phyloP scores from a whole-genome alignment of 306 rosid genomes.

The Dryas octopetala region DNA sequence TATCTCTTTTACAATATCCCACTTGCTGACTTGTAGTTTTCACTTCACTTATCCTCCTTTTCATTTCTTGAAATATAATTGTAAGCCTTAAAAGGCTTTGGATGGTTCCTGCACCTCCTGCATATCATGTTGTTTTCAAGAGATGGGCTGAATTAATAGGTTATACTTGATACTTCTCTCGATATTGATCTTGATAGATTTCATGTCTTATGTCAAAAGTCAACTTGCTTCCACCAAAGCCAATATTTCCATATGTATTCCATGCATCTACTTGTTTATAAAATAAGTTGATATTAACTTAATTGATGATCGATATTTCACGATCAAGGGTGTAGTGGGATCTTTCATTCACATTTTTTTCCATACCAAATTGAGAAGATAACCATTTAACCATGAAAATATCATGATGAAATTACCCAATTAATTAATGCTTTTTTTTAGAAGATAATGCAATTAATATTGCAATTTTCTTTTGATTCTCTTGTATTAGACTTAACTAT shows the following conservation, averaged over 20 bases:
- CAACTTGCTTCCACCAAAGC: conserved; percentile 9
- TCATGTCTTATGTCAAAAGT: conserved; percentile 9
- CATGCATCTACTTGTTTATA: background rate
- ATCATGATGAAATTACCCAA: too few species aligned
- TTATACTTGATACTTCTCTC: background rate
- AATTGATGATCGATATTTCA: too few species aligned
- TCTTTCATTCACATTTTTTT: too few species aligned
- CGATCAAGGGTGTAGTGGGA: too few species aligned
- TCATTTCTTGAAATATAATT: background rate
- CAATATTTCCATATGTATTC: conserved; percentile 6
- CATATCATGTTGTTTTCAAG: background rate
- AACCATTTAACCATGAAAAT: too few species aligned
- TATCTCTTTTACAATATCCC: background rate
- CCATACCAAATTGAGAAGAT: too few species aligned
- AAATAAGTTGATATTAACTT: too few species aligned
- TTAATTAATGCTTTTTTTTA: too few species aligned
- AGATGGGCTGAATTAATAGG: background rate
- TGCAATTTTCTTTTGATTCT: too few species aligned
- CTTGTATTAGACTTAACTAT: too few species aligned
- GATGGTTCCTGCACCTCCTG: conserved; percentile 5
- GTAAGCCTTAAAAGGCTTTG: background rate
- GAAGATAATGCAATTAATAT: too few species aligned
- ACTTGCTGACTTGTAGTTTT: conserved; percentile 8
- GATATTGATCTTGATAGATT: conserved; percentile 6
- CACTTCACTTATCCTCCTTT: background rate